Evolutionary conservation across 2,329 filamentous ascomycete species (phyloP).

Genomic region (Chrysoporthe puriensis): DNA sequence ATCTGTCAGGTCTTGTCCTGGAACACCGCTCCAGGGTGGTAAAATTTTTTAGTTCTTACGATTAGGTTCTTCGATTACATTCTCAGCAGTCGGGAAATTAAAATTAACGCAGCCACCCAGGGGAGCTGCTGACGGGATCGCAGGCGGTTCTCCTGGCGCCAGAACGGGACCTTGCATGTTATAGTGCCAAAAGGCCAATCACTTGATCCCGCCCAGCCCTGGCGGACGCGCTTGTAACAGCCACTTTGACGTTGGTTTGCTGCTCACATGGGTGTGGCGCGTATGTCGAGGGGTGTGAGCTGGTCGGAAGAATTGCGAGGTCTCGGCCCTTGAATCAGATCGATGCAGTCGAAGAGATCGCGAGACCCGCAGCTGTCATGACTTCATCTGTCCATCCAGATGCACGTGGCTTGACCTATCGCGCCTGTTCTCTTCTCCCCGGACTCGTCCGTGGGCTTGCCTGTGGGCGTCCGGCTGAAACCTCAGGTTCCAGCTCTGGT

Average conservation of each 20-base stretch:
- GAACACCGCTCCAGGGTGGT: neutral
- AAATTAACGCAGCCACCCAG: neutral
- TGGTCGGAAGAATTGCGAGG: conserved; percentile 5
- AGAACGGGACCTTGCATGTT: neutral
- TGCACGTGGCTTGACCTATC: conserved; percentile 4
- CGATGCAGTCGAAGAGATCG: neutral
- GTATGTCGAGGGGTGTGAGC: neutral
- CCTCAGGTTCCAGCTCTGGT: neutral
- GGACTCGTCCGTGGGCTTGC: neutral
- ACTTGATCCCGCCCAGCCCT: neutral
- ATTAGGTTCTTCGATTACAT: neutral
- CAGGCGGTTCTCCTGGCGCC: neutral
- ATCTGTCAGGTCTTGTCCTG: neutral
- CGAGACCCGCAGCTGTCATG: conserved; percentile 11
- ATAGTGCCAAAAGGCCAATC: conserved; percentile 2
- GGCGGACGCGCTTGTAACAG: conserved; percentile 7
- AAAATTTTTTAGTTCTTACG: neutral
- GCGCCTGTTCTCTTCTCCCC: neutral
- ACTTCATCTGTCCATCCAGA: neutral
- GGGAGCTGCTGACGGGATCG: conserved; percentile 8
- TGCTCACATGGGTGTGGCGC: neutral
- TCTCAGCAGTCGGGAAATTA: conserved; percentile 3
- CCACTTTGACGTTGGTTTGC: conserved; percentile 5
- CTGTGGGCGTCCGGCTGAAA: conserved; percentile 9
- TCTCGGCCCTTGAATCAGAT: conserved; percentile 4